Base-by-base conservation (phyloP, 2,329 filamentous ascomycete species). In the Aspergillus awamori region DNA sequence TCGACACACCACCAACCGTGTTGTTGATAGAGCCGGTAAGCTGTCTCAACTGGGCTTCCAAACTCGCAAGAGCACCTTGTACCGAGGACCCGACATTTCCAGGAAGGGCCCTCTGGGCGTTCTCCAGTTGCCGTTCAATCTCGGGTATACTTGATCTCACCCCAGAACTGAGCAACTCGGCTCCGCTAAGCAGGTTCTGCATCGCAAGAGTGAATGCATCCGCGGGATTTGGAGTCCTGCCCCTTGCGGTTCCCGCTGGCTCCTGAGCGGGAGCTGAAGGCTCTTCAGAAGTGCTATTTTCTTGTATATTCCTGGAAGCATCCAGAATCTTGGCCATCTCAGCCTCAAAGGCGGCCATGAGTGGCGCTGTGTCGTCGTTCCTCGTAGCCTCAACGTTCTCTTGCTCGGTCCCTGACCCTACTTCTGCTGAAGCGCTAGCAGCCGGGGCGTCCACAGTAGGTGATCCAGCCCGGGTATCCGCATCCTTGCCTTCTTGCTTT, bases 311-410 rank as follows among this genome's bases (percentile, higher is more conserved):
- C 8, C 69, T 63, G 15, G 67, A 41, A 30, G 68, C 58, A 51
- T 67, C 58, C 54, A 79, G 65, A 4, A 79, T 67, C 53, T 66
- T 75, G 28, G 76, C 71, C 65, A 80, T 64, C 58, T 79, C 76
- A 11, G 67, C 70, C 54, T 79, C 77, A 45, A 79, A 79, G 13
- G 74, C 75, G 47, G 72, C 72, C 22, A 80, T 64, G 36, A 79
- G 70, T 20, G 78, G 68, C 57, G 70, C 68, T 20, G 68, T 60
- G 20, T 70, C 65, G 30, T 71, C 62, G 5, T 56, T 55, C 5
- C 70, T 55, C 2, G 67, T 55, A 10, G 67, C 52, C 5, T 55
- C 56, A 30, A 61, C 5, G 15, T 55, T 26, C 39, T 60, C 60
- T 22, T 64, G 47, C n/a, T 58, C 63, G n/a, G 67, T 11, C 15